Conservation (phyloP, 305 asterid species). For the Fraxinus paxiana region DNA sequence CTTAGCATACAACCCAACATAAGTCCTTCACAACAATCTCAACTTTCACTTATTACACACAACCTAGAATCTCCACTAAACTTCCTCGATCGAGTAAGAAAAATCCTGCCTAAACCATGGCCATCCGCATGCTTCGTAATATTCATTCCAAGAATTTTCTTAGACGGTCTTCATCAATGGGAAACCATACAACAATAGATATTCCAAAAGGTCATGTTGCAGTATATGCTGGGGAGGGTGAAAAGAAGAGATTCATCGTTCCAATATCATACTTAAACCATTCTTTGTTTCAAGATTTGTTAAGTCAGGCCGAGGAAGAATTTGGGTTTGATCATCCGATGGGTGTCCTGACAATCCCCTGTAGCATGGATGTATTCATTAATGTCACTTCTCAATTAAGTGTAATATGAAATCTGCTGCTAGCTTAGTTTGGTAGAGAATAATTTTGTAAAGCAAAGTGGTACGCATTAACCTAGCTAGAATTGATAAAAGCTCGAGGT, state of each 20-base stretch:
- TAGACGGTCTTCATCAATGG: neutral
- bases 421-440: neutral
- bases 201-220: constrained; percentile 17
- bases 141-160: neutral
- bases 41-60: constrained; percentile 8
- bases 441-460: constrained; percentile 9
- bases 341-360: constrained; percentile 32
- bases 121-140: neutral
- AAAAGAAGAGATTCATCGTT: constrained; percentile 27
- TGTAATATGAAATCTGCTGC: neutral
- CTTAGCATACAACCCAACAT: neutral
- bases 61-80: neutral
- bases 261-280: constrained; percentile 8
- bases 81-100: neutral
- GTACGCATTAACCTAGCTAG: neutral
- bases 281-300: too few relatives aligned
- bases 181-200: constrained; percentile 12
- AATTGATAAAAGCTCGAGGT: neutral
- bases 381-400: constrained; percentile 21
- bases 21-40: neutral
- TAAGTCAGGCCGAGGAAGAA: too few relatives aligned
- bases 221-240: constrained; percentile 29
- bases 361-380: constrained; percentile 37
- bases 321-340: constrained; percentile 29
- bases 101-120: neutral